phyloP scores from a whole-genome alignment of 2,329 filamentous ascomycete genomes.

The Stagonosporopsis chrysanthemi region DNA sequence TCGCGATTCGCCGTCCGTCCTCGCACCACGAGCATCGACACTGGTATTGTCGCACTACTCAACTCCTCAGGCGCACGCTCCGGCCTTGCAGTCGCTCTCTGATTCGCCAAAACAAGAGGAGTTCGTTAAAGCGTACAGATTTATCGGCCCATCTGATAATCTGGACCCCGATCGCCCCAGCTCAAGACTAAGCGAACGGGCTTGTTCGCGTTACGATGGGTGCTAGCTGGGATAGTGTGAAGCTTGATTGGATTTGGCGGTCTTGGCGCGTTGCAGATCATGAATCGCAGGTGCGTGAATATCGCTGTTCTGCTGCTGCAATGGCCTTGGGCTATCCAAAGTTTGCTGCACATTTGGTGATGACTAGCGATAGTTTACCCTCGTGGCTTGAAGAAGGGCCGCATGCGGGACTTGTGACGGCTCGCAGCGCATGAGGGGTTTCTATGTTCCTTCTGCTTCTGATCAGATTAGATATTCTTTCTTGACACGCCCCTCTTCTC shows the following conservation, averaged over 20 bases:
- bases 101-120: slow-evolving; percentile 8
- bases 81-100: neutral
- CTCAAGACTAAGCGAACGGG: slow-evolving; percentile 26
- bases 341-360: slow-evolving; percentile 6
- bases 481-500: slow-evolving; percentile 1
- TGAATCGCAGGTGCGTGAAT: slow-evolving; percentile 14
- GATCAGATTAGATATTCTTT: slow-evolving; percentile 37
- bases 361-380: neutral
- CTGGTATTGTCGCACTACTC: slow-evolving; percentile 5
- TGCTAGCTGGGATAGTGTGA: slow-evolving; percentile 23
- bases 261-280: slow-evolving; percentile 28
- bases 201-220: slow-evolving; percentile 17
- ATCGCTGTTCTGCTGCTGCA: slow-evolving; percentile 2
- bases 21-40: slow-evolving; percentile 4
- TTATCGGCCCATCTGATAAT: slow-evolving; percentile 45
- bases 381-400: slow-evolving; percentile 1
- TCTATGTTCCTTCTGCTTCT: slow-evolving; percentile 1
- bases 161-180: slow-evolving; percentile 29
- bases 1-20: slow-evolving; percentile 6
- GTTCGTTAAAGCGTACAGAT: slow-evolving; percentile 15
- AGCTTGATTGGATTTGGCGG: slow-evolving; percentile 34
- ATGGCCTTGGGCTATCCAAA: slow-evolving; percentile 6
- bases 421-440: slow-evolving; percentile 3
- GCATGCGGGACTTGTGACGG: slow-evolving; percentile 3
- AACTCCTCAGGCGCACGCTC: neutral